Evolutionary conservation across 768 basidiomycete genomes (phyloP).

Genomic region (Panaeolus cyanescens): DNA sequence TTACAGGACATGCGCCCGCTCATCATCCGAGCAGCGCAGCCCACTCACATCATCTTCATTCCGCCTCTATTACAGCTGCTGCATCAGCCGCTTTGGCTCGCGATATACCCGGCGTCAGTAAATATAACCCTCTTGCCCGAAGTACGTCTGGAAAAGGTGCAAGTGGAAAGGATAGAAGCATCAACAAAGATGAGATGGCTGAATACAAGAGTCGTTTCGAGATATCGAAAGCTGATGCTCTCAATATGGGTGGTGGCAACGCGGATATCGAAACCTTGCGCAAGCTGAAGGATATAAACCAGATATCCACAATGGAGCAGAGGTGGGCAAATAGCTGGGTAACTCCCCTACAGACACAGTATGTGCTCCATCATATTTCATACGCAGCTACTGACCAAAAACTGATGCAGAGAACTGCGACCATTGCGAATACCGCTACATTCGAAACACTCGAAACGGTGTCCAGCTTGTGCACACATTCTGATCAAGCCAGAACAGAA

Average conservation of each 20-base stretch:
- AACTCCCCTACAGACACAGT: conserved; percentile 66
- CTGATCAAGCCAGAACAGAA: conserved; percentile 99
- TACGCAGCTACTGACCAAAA: conserved; percentile 11
- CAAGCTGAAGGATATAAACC: conserved; percentile 58
- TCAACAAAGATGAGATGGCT: conserved; percentile 75
- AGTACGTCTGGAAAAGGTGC: conserved; percentile 44
- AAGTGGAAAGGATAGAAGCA: conserved; percentile 61
- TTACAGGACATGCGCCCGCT: conserved; percentile 43
- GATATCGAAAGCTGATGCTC: conserved; percentile 51
- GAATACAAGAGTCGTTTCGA: conserved; percentile 78
- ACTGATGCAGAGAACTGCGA: conserved; percentile 63
- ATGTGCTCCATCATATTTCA: conserved; percentile 23
- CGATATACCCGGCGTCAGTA: conserved; percentile 81
- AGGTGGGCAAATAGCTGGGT: conserved; percentile 84
- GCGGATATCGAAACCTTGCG: conserved; percentile 72
- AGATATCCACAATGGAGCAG: conserved; percentile 74
- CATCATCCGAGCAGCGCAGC: conserved; percentile 48
- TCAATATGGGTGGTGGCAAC: conserved; percentile 64
- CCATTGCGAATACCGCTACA: conserved; percentile 91
- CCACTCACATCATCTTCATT: conserved; percentile 73
- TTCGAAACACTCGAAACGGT: conserved; percentile 94
- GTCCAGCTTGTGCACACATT: conserved; percentile 92
- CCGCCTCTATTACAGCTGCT: conserved; percentile 84
- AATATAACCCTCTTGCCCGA: conserved; percentile 67
- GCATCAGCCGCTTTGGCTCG: conserved; percentile 87